Evolutionary conservation across 345 rosid species (phyloP).

Genomic region (Clausena lansium): DNA sequence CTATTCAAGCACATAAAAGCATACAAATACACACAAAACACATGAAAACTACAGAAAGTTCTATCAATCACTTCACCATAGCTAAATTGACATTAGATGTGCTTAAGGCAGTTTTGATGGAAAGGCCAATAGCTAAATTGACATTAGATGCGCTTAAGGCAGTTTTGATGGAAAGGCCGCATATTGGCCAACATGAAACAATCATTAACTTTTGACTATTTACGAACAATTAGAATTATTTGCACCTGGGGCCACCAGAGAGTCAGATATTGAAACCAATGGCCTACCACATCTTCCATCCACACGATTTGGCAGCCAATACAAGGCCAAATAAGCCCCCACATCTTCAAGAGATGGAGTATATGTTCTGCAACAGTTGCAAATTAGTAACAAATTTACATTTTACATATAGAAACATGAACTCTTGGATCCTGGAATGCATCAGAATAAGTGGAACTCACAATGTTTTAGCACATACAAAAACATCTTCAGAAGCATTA

Average conservation of each 20-base stretch:
- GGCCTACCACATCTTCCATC: slow-evolving; percentile 91
- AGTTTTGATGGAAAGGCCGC: neutral
- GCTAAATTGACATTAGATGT: neutral
- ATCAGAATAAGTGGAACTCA: slow-evolving; percentile 43
- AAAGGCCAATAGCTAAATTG: neutral
- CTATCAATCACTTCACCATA: neutral
- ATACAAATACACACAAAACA: neutral
- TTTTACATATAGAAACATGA: neutral
- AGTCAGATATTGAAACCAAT: slow-evolving; percentile 61
- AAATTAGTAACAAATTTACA: slow-evolving; percentile 5
- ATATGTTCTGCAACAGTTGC: slow-evolving; percentile 50
- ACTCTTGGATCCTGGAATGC: slow-evolving; percentile 8
- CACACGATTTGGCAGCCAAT: slow-evolving; percentile 82
- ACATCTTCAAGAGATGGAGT: slow-evolving; percentile 92
- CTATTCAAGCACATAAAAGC: neutral
- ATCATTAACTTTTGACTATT: neutral
- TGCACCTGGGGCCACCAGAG: slow-evolving; percentile 81
- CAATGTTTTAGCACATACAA: slow-evolving; percentile 59
- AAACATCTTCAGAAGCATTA: slow-evolving; percentile 44
- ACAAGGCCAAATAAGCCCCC: slow-evolving; percentile 67
- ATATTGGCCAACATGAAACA: neutral
- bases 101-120: neutral
- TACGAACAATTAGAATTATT: neutral
- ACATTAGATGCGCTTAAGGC: neutral
- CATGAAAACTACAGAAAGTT: neutral